Evolutionary conservation across 345 rosid species (phyloP), one percentile per base, ranked within the genome.

Genomic region (Salix udensis): DNA sequence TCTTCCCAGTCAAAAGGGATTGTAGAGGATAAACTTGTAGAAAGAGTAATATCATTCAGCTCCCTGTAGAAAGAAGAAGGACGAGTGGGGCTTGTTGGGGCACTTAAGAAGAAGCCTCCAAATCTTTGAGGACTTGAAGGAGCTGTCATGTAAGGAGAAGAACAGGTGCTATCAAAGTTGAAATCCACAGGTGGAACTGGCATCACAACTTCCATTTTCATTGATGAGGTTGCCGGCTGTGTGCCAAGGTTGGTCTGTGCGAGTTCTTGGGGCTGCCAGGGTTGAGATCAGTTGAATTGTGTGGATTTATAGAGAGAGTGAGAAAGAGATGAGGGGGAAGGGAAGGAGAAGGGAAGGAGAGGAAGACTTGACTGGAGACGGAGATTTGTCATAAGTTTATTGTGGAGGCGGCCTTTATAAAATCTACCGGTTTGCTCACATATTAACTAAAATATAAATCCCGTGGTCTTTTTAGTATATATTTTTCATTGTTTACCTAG

Each of bases 81-180:
- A 13, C 89, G 86, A 53, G 89, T 70, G 58, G 97, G 98, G 73
- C 93, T 92, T 9, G 96, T 44, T 3, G 97, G 96, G 21, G 94
- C 92, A 52, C 91, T 89, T 37, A 83, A 84, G 81, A 78, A 78
- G 81, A 87, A 82, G 83, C 80, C 87, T 58, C 91, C 95, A 42
- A 94, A 90, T 52, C 87, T 81, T 21, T 91, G 93, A 23, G 98
- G 98, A 37, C 94, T 92, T n/a, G 97, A 90, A 71, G 98, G 97
- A 81, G 98, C 98, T n/a, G 98, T 92, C 72, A 91, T 89, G 91
- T 87, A 94, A 0, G 98, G 98, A 68, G 98, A 91, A 13, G 98
- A 94, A 46, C 91, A 86, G 14, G 86, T 70, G 82, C 97, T 94
- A 76, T 92, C 95, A 72, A 94, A 92, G 81, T 89, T 90, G 86